Percentiles rank a stretch among this genome's conserved stretches.
phyloP scores from a whole-genome alignment of 345 rosid genomes.

The Acer negundo region DNA sequence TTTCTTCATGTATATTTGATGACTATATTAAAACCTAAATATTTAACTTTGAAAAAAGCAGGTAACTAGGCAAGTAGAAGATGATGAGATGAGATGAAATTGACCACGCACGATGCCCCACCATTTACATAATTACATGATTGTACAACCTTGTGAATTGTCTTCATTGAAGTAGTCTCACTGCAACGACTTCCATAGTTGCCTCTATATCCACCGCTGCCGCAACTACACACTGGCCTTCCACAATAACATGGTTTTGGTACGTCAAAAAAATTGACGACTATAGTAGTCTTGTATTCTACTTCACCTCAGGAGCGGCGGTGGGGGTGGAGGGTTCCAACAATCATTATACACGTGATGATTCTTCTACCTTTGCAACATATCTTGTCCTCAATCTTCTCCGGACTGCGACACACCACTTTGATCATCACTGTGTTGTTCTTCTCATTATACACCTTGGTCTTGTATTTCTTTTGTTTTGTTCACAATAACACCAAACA shows the following conservation, averaged over 20 bases:
- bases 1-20: too few relatives aligned
- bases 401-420: slow-evolving; percentile 80
- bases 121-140: slow-evolving; percentile 38
- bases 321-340: slow-evolving; percentile 13
- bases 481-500: slow-evolving; percentile 37
- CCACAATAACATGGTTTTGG: slow-evolving; percentile 35
- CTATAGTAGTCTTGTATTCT: too few relatives aligned
- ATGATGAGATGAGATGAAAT: background rate
- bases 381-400: slow-evolving; percentile 57
- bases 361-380: slow-evolving; percentile 56
- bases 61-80: background rate
- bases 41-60: background rate
- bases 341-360: slow-evolving; percentile 57
- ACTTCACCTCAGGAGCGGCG: too few relatives aligned
- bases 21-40: too few relatives aligned
- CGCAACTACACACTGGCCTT: slow-evolving; percentile 61
- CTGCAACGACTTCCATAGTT: slow-evolving; percentile 26
- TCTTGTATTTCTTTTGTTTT: slow-evolving; percentile 73
- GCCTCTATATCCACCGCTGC: slow-evolving; percentile 36
- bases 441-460: slow-evolving; percentile 71
- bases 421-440: slow-evolving; percentile 60
- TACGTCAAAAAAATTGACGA: too few relatives aligned
- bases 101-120: background rate
- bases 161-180: slow-evolving; percentile 53
- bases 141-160: slow-evolving; percentile 48